Evolutionary conservation across 805 yeast genomes (phyloP).

Genomic region (Barnettozyma vustinii): DNA sequence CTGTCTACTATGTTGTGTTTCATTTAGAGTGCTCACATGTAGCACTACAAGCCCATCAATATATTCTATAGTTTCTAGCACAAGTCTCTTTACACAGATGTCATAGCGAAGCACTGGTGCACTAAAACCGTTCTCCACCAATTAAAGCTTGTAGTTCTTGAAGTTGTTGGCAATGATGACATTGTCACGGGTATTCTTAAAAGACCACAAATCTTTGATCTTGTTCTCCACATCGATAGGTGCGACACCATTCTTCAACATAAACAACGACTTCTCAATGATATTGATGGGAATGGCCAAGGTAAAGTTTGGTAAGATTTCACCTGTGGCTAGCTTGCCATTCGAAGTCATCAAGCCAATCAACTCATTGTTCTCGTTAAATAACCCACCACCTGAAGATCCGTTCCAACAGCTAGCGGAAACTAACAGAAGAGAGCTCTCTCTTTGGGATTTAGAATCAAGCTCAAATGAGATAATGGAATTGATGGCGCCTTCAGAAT

Average conservation of each 20-base stretch:
- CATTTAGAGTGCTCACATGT: not conserved
- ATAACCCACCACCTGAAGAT: constrained; percentile 27
- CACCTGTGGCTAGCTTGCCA: constrained; percentile 24
- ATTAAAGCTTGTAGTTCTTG: constrained; percentile 2
- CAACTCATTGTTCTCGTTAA: constrained; percentile 19
- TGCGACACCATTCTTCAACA: constrained; percentile 11
- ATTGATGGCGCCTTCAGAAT: constrained; percentile 20
- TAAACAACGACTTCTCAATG: constrained; percentile 18
- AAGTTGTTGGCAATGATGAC: constrained; percentile 8
- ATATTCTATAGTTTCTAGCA: not conserved
- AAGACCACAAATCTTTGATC: constrained; percentile 21
- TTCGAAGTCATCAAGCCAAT: constrained; percentile 27
- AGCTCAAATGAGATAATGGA: constrained; percentile 11
- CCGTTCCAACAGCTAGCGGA: constrained; percentile 29
- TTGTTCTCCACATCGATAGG: constrained; percentile 12
- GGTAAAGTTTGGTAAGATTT: constrained; percentile 25
- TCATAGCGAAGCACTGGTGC: not conserved
- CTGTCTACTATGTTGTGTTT: not conserved
- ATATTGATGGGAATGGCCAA: constrained; percentile 23
- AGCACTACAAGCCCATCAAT: not conserved
- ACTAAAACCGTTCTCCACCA: not conserved
- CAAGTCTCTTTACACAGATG: not conserved
- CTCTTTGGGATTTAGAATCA: constrained; percentile 6
- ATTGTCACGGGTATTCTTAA: constrained; percentile 18
- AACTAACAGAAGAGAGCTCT: constrained; percentile 18